Evolutionary conservation across 371 early-diverging fungal genomes (phyloP), one percentile per base, ranked within the genome.

Genomic region (Mucor lusitanicus): DNA sequence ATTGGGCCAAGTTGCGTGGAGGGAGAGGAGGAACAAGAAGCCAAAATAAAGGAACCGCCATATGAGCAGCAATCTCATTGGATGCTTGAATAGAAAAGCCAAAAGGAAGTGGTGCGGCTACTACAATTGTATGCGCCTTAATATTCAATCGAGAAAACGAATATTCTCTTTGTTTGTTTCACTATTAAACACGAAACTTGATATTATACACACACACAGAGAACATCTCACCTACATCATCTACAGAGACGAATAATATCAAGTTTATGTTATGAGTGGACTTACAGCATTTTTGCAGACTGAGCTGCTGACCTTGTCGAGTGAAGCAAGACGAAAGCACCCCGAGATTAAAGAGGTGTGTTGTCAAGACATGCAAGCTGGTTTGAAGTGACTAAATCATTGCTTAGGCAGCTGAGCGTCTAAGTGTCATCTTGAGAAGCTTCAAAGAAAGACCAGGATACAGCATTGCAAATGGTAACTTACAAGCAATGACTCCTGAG

Each of bases 311-410:
- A 74, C 85, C n/a, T 86, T 98, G 33, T 93, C 97, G 13, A 91
- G 86, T 61, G 99, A 97, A 76, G 92, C 97, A 4, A 84, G 91
- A 62, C 85, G 92, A 71, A 97, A 96, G 72, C 80, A 97, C 77
- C 96, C 97, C 21, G 95, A 96, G 67, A 92, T 98, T 33, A 97
- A 97, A 84, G 98, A 98, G 83, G 97, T 95, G 78, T 17, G 63
- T 55, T 25, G 33, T 21, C 27, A 46, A 17, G 9, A 40, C 66
- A 55, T 37, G 12, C 33, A 46, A 32, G 44, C 30, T 30, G 30
- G 30, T 42, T 42, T 15, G 44, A n/a, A 15, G n/a, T 48, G 21
- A 23, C 48, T 48, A n/a, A 48, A 13, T 33, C 6, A 11, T 67
- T 74, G 0, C 35, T 2, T 66, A 86, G 88, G 88, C 88, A 54